phyloP scores from a whole-genome alignment of 169 alveolate species.

The Plasmodium cynomolgi region DNA sequence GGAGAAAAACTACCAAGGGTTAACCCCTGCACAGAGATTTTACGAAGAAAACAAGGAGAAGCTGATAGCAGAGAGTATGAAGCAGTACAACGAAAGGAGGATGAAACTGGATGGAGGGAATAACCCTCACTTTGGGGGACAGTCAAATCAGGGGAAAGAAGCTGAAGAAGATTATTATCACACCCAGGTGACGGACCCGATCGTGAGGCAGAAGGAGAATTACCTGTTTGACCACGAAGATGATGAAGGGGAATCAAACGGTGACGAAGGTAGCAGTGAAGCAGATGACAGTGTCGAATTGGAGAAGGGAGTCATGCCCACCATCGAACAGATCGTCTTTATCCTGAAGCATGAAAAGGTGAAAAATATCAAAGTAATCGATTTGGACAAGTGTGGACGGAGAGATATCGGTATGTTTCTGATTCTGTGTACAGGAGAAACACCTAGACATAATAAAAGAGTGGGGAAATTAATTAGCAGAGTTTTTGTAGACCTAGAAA shows the following conservation, averaged over 20 bases:
- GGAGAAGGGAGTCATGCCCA: constrained; percentile 86
- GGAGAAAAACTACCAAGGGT: neutral
- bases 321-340: constrained; percentile 82
- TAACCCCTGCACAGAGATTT: constrained; percentile 85
- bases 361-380: constrained; percentile 77
- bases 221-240: constrained; percentile 86
- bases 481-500: constrained; percentile 80
- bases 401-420: constrained; percentile 86
- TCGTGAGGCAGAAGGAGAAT: constrained; percentile 78
- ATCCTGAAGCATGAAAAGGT: constrained; percentile 84
- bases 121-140: constrained; percentile 5
- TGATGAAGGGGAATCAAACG: neutral
- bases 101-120: constrained; percentile 21
- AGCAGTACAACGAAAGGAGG: constrained; percentile 77
- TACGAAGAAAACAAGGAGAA: constrained; percentile 83
- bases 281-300: constrained; percentile 76
- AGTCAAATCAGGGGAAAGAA: constrained; percentile 41
- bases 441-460: constrained; percentile 74
- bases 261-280: neutral
- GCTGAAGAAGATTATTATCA: constrained; percentile 79
- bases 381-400: constrained; percentile 85
- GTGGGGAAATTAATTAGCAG: constrained; percentile 82
- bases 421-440: constrained; percentile 86
- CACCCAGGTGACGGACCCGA: constrained; percentile 73
- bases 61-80: constrained; percentile 72